A percentile compares a stretch with the other conserved stretches of the same genome.
Conservation (phyloP, 2,329 filamentous ascomycete genomes). For the Mycosphaerella sp. region DNA sequence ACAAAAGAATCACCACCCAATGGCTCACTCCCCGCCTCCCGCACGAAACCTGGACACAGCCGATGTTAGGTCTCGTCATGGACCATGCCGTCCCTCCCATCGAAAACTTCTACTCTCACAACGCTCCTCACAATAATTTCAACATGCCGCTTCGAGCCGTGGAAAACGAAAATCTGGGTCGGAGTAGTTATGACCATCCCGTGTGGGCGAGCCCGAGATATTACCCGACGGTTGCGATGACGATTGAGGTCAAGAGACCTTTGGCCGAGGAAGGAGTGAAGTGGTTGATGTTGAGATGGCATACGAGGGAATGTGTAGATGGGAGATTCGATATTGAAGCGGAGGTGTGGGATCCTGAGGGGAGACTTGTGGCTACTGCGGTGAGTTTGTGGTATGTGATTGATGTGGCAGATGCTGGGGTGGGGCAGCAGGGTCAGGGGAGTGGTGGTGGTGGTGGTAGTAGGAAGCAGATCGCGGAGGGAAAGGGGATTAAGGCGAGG, state of each 20-base stretch:
- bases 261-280: conserved; percentile 20
- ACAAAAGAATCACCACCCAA: conserved; percentile 7
- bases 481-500: conserved; percentile 3
- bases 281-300: conserved; percentile 19
- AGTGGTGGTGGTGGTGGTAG: background rate
- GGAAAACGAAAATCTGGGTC: conserved; percentile 4
- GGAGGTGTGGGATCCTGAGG: conserved; percentile 22
- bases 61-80: conserved; percentile 16
- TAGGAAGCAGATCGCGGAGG: background rate
- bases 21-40: conserved; percentile 16
- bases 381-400: conserved; percentile 18
- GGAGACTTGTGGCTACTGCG: conserved; percentile 13
- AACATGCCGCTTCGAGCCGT: conserved; percentile 6
- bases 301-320: conserved; percentile 19
- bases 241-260: conserved; percentile 19
- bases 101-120: conserved; percentile 15
- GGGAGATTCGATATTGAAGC: conserved; percentile 21
- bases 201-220: conserved; percentile 14
- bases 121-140: conserved; percentile 9
- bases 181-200: conserved; percentile 10
- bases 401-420: background rate
- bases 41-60: conserved; percentile 15
- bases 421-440: too few relatives aligned
- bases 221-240: conserved; percentile 21
- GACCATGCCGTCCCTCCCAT: conserved; percentile 15